Evolutionary conservation across 306 rosid species (phyloP).

Genomic region (Citrullus colocynthis): DNA sequence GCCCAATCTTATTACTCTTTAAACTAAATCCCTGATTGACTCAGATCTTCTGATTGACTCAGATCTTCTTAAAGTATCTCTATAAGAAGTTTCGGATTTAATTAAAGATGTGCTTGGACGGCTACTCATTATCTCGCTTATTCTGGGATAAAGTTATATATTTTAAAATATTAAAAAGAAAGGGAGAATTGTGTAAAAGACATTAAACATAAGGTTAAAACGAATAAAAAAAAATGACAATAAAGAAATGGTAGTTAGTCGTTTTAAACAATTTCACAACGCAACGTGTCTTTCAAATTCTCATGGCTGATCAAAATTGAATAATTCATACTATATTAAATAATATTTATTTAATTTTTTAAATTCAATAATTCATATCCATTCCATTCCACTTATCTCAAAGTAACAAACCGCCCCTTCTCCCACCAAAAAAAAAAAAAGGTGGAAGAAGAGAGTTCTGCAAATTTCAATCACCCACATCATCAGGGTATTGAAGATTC

Average conservation of each 20-base stretch:
- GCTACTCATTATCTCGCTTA: too few species aligned
- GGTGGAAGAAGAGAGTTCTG: background rate
- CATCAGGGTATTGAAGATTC: background rate
- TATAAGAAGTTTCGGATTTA: too few species aligned
- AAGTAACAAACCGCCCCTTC: background rate
- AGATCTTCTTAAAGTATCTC: too few species aligned
- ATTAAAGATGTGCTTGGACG: too few species aligned
- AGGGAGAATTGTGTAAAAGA: background rate
- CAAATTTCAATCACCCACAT: conserved; percentile 2
- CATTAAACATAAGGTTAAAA: background rate
- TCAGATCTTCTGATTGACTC: too few species aligned
- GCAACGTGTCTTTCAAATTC: background rate
- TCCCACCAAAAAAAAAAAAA: background rate
- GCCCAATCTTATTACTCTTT: too few species aligned
- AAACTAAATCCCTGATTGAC: too few species aligned
- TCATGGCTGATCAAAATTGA: background rate
- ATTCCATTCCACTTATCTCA: background rate
- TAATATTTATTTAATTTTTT: too few species aligned
- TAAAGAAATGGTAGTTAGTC: background rate
- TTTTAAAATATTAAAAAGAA: too few species aligned
- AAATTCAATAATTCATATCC: background rate
- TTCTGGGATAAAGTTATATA: too few species aligned
- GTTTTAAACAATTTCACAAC: background rate
- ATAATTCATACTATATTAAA: background rate
- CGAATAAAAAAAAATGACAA: background rate